Evolutionary conservation across 495 filamentous ascomycete genomes (phyloP), one percentile per base, ranked within the genome.

Genomic region (Penicillium longicatenatum): DNA sequence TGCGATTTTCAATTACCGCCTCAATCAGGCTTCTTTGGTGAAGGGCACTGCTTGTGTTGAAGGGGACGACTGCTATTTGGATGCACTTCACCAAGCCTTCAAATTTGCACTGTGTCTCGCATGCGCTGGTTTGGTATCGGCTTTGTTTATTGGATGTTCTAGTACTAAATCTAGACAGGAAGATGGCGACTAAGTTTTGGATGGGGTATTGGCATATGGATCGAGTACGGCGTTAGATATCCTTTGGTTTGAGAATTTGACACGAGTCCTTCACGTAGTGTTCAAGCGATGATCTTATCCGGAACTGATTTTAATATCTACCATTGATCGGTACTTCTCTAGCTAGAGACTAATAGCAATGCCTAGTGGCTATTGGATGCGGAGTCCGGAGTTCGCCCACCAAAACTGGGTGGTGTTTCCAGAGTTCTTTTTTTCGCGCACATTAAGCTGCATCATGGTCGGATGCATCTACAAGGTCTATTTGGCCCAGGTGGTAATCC

Each of bases 41-140:
- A 46, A 6, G 6, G 55, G 21, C 2, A n/a, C 33, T n/a, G 22
- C 7, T 19, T 63, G 61, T 20, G 19, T 19, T 5, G 33, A 35
- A 4, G 35, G 45, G 20, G 56, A 52, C 33, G 52, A 30, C 4
- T 63, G 56, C 37, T 54, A 59, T 53, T 11, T 59, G 44, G n/a
- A 52, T 50, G 52, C 56, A 2, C 35, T 63, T 2, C 60, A 58
- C 41, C 39, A 53, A 16, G 45, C 45, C 16, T 51, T 35, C 19
- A 30, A 11, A 37, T 21, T 51, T 12, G 48, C 48, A 29, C 21
- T 51, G 9, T 16, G 5, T 10, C 5, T 51, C 20, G 30, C 48
- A 4, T 35, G 30, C 14, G 31, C n/a, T 21, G 48, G 48, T n/a
- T 39, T 51, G 6, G 35, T 51, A 12, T 51, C 48, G n/a, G 48